Evolutionary conservation across 768 basidiomycete genomes (phyloP).

Genomic region (Suillus weaverae): DNA sequence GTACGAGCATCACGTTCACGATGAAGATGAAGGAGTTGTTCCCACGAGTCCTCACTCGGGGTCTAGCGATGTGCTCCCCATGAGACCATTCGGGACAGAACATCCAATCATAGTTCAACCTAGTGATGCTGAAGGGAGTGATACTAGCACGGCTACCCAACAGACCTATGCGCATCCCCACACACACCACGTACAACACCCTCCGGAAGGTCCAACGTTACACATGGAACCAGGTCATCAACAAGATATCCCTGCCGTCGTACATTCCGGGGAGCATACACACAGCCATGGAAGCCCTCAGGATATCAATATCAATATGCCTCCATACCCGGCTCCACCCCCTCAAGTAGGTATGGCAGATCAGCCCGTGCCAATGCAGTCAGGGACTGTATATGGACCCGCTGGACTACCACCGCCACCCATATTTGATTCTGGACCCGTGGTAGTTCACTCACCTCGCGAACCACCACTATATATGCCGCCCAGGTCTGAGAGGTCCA

Average conservation of each 20-base stretch:
- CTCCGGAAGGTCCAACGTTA: neutral
- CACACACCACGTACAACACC: neutral
- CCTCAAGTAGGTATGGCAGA: neutral
- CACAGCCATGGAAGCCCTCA: constrained; percentile 8
- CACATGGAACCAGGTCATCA: neutral
- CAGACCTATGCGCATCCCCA: neutral
- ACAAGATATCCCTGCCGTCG: constrained; percentile 16
- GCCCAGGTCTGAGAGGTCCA: constrained; percentile 16
- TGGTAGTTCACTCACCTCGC: constrained; percentile 24
- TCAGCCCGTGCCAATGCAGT: neutral
- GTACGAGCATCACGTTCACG: constrained; percentile 10
- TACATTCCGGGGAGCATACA: constrained; percentile 8
- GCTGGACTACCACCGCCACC: constrained; percentile 3
- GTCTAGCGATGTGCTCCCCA: neutral
- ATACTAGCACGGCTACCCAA: neutral
- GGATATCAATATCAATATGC: constrained; percentile 14
- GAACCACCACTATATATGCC: neutral
- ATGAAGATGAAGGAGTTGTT: constrained; percentile 22
- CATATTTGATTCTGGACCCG: neutral
- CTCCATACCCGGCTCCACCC: neutral
- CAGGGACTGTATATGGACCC: neutral
- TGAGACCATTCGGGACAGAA: constrained; percentile 12
- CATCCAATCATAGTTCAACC: neutral
- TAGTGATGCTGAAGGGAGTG: neutral
- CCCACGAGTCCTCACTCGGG: constrained; percentile 11